phyloP scores from a whole-genome alignment of 108 stramenopile genomes.

The Cyclostephanos tholiformis region DNA sequence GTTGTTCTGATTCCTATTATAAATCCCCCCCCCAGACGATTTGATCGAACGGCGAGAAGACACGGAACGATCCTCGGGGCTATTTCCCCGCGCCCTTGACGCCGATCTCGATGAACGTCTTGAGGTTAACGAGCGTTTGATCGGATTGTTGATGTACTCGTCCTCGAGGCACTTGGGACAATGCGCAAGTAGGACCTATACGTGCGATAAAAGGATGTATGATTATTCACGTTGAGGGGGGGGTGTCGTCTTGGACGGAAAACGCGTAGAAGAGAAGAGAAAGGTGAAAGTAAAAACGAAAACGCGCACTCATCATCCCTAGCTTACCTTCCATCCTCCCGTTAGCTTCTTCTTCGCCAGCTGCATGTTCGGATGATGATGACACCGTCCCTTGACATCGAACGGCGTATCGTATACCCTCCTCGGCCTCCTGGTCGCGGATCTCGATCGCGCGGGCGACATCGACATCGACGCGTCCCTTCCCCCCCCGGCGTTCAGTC shows the following conservation, averaged over 20 bases:
- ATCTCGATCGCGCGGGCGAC: not conserved
- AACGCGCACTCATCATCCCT: not conserved
- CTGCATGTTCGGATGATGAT: slow-evolving; percentile 33
- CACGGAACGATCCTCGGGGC: slow-evolving; percentile 23
- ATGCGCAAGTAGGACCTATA: slow-evolving; percentile 20
- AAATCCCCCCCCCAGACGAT: not conserved
- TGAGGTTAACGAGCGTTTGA: not conserved
- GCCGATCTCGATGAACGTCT: too few relatives aligned
- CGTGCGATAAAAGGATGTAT: too few relatives aligned
- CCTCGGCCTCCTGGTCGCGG: not conserved
- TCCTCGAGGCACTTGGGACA: slow-evolving; percentile 42
- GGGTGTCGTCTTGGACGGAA: too few relatives aligned
- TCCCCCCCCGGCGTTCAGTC: too few relatives aligned
- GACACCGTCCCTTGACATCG: slow-evolving; percentile 39
- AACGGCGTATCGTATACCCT: slow-evolving; percentile 30
- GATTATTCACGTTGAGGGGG: not conserved
- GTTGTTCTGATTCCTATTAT: too few relatives aligned
- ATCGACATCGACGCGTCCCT: not conserved
- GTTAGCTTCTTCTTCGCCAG: slow-evolving; percentile 41
- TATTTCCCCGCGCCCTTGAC: not conserved
- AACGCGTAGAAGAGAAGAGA: not conserved
- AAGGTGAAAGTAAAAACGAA: not conserved
- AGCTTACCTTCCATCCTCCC: slow-evolving; percentile 40
- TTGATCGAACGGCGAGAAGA: slow-evolving; percentile 15
- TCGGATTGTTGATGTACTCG: slow-evolving; percentile 18